Conservation (phyloP, 805 yeast species). For the Starmera dryadoides region DNA sequence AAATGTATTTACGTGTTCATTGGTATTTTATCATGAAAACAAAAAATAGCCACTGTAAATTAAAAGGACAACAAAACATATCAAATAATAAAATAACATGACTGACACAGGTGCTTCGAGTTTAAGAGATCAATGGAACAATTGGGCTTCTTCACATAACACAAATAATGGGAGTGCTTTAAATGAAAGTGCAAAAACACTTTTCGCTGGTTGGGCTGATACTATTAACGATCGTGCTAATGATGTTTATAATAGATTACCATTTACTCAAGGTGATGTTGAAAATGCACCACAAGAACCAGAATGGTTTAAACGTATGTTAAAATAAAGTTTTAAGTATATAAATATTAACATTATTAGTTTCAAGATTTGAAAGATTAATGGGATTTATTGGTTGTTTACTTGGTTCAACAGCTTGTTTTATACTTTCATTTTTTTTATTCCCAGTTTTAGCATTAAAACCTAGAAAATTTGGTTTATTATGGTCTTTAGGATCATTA, state of each 20-base stretch:
- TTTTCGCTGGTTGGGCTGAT: constrained; percentile 31
- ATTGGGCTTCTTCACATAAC: constrained; percentile 27
- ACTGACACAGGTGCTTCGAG: constrained; percentile 1
- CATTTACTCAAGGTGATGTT: constrained; percentile 49
- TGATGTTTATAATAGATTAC: constrained; percentile 58
- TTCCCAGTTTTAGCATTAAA: constrained; percentile 80
- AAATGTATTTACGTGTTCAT: background rate
- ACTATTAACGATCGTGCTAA: constrained; percentile 34
- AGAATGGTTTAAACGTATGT: constrained; percentile 50
- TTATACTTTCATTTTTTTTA: constrained; percentile 67
- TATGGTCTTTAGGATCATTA: constrained; percentile 84
- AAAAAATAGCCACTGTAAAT: background rate
- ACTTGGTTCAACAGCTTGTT: constrained; percentile 72
- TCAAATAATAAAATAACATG: background rate
- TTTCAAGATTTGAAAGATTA: constrained; percentile 75
- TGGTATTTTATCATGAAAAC: background rate
- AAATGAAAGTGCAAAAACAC: constrained; percentile 27
- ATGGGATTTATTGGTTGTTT: constrained; percentile 73
- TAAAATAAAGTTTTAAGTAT: background rate
- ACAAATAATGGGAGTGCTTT: constrained; percentile 17
- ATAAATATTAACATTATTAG: constrained; percentile 1
- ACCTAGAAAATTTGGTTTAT: constrained; percentile 78
- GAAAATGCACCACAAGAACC: constrained; percentile 50
- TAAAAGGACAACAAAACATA: constrained; percentile 8
- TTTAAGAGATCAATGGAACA: constrained; percentile 31